phyloP scores from a whole-genome alignment of 1,284 basidiomycete genomes.

The Moesziomyces antarcticus region DNA sequence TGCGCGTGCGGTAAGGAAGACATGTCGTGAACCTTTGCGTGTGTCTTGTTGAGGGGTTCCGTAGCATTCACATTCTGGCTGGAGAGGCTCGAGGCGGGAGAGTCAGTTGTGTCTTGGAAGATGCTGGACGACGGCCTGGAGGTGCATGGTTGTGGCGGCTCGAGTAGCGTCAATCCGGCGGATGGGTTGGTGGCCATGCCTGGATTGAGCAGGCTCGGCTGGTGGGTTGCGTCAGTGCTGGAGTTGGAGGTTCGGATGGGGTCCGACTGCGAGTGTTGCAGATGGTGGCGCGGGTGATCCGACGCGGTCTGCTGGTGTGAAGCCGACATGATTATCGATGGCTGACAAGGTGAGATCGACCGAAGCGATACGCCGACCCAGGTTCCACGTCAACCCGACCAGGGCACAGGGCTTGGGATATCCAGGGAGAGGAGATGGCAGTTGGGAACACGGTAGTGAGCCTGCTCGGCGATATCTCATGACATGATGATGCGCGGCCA shows the following conservation, averaged over 20 bases:
- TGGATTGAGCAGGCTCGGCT: conserved; percentile 35
- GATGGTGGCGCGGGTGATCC: conserved; percentile 6
- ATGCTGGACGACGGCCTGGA: conserved; percentile 18
- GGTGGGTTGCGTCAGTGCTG: conserved; percentile 10
- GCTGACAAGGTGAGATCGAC: not conserved
- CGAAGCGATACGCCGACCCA: conserved; percentile 2
- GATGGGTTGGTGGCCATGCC: conserved; percentile 44
- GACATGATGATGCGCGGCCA: not conserved
- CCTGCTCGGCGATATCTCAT: not conserved
- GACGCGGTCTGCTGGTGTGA: conserved; percentile 1
- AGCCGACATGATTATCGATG: conserved; percentile 10
- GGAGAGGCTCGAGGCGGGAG: conserved; percentile 14
- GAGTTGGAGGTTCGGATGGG: conserved; percentile 18
- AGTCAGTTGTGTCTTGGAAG: conserved; percentile 22
- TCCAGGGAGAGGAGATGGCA: not conserved
- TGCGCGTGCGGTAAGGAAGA: conserved; percentile 29
- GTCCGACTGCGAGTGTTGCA: conserved; percentile 15
- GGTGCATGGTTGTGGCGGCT: conserved; percentile 21
- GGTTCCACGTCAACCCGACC: conserved; percentile 15
- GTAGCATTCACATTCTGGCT: conserved; percentile 4
- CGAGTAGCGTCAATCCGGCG: conserved; percentile 29
- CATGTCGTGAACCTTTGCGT: conserved; percentile 48
- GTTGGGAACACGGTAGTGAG: too few species aligned
- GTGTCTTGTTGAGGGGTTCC: conserved; percentile 32
- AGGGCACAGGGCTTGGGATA: not conserved